Conservation (phyloP, 202 grass and related monocot genomes). For the Panicum hallii region DNA sequence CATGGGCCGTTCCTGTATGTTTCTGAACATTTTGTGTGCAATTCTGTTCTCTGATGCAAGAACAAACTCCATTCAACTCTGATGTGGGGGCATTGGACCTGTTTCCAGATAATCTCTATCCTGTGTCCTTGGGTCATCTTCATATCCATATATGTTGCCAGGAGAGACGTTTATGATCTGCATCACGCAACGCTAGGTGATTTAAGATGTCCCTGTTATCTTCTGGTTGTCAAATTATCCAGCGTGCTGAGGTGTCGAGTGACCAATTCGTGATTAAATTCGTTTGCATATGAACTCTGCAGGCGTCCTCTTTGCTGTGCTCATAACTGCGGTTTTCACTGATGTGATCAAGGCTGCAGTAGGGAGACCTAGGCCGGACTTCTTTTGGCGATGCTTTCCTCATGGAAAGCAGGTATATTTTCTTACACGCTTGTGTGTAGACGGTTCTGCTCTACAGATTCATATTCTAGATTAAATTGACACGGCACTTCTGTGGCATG, state of each 20-base stretch:
- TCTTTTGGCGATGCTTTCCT: slow-evolving; percentile 94
- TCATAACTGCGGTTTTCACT: slow-evolving; percentile 74
- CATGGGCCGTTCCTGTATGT: slow-evolving; percentile 76
- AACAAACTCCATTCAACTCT: not conserved
- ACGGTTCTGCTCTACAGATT: not conserved
- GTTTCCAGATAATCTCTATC: slow-evolving; percentile 68
- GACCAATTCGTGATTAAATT: not conserved
- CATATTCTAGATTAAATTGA: slow-evolving; percentile 17
- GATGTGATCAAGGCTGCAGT: slow-evolving; percentile 64
- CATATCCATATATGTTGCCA: slow-evolving; percentile 52
- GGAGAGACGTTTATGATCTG: slow-evolving; percentile 82
- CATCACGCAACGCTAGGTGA: slow-evolving; percentile 78
- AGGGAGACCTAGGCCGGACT: slow-evolving; percentile 87
- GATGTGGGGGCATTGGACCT: slow-evolving; percentile 13
- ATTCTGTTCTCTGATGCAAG: not conserved
- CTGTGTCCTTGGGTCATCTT: slow-evolving; percentile 58
- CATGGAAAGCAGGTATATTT: slow-evolving; percentile 81
- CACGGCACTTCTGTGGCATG: not conserved
- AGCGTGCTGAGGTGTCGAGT: not conserved
- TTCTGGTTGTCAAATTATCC: not conserved
- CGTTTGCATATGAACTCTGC: not conserved
- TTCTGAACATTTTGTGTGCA: slow-evolving; percentile 24
- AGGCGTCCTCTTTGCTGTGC: slow-evolving; percentile 73
- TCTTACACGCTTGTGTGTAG: not conserved
- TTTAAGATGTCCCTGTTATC: not conserved